Evolutionary conservation across 352 stramenopile species (phyloP), one percentile per base, ranked within the genome.

Genomic region (Globisporangium rhizosaccharum): DNA sequence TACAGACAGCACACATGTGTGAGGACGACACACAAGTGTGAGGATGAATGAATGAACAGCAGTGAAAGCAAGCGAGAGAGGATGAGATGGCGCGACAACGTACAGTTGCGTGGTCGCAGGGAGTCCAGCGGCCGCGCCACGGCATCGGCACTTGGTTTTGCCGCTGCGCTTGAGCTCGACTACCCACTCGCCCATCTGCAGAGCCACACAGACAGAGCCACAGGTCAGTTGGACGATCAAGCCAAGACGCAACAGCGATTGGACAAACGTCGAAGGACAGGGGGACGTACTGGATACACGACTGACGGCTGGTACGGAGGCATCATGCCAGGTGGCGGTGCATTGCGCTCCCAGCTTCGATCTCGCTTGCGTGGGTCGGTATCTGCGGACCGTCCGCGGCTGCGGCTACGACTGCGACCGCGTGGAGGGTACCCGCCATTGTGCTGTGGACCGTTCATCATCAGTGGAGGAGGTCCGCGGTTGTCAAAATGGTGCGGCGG

Each of bases 101-200:
- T 53, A 75, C 67, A 67, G 48, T 26, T 61, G 67, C 41, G 42
- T 56, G 20, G 51, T 57, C 2, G 55, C 57, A 17, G 61, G 61
- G n/a, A 67, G 61, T 6, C 61, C 61, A 9, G 57, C 63, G 8
- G 82, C 60, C 9, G 66, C 65, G 6, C 63, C 79, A 17, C 70
- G 66, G 51, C 75, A 88, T 20, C 78, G 67, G 47, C 77, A 89
- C 44, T 77, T 83, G 17, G 65, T 53, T 39, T 70, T 68, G 10
- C 73, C 71, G 26, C 73, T 84, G 30, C 79, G 72, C 52, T 75
- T 72, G 28, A 87, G 62, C 55, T 87, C 75, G 41, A 89, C 73
- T 1, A 65, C 42, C 62, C 71, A 84, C 41, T 82, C 58, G 1
- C 65, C 61, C 56, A 63, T 66, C 61, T 60, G 39, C 18, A 23